Conservation (phyloP, 768 basidiomycete genomes). For the Mycena crocata region DNA sequence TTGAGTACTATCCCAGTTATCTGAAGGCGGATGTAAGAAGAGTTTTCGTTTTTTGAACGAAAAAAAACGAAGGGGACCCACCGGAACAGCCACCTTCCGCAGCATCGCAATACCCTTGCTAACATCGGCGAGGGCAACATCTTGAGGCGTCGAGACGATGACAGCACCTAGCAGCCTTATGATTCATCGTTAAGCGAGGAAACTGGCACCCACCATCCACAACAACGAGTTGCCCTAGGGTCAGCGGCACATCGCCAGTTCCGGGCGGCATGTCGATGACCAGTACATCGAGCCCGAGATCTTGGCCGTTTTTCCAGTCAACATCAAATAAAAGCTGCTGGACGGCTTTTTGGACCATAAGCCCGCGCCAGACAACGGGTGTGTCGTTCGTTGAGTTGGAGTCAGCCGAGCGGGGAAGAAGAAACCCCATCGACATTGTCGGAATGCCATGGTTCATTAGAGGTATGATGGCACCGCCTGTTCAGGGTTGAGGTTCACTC, state of each 20-base stretch:
- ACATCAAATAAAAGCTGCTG: conserved; percentile 97
- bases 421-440: conserved; percentile 98
- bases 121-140: conserved; percentile 92
- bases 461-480: conserved; percentile 85
- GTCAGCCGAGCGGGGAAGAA: conserved; percentile 70
- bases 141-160: conserved; percentile 95
- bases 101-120: conserved; percentile 95
- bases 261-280: conserved; percentile 98
- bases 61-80: conserved; percentile 43
- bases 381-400: conserved; percentile 71
- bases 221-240: conserved; percentile 86
- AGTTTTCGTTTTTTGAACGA: too few relatives aligned
- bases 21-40: conserved; percentile 57
- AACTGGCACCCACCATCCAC: conserved; percentile 76
- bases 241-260: conserved; percentile 95
- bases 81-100: conserved; percentile 87
- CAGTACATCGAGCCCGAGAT: conserved; percentile 79
- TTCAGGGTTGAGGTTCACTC: conserved; percentile 13
- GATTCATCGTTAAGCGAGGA: conserved; percentile 7
- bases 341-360: conserved; percentile 98
- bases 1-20: conserved; percentile 91
- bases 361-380: conserved; percentile 93
- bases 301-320: conserved; percentile 74
- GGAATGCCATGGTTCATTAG: conserved; percentile 89
- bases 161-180: conserved; percentile 74